Evolutionary conservation across 345 rosid species (phyloP), one percentile per base, ranked within the genome.

Genomic region (Brassica incana): DNA sequence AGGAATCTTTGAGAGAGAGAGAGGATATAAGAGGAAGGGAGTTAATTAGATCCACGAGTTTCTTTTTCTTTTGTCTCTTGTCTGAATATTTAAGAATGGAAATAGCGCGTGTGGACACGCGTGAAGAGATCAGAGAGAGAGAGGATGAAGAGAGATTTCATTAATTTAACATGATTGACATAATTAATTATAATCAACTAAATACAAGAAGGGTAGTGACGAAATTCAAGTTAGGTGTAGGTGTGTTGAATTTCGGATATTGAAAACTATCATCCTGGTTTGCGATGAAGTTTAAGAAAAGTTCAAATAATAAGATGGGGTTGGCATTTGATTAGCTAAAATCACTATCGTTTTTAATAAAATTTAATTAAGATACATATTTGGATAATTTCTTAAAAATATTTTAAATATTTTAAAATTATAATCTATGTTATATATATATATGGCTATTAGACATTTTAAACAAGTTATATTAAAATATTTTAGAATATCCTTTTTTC

Each of bases 11-110:
- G 30, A 16, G 56, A 16, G 77, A 64, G 32, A 70, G 32, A 70
- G 64, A 60, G 5, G 15, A 43, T 77, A 69, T 69, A 63, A 77
- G 72, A 70, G 80, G 75, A 11, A 69, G 29, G 65, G 54, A 62
- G 16, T 32, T 61, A 36, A 6, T n/a, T 10, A 15, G 66, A 66
- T 32, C 56, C 66, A 75, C 71, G 52, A 64, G 43, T 29, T 33
- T 50, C 14, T 50, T 18, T 58, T 58, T 58, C 27, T 20, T 59
- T 59, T 59, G 30, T 59, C 30, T 20, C 14, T 60, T 60, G 64
- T 60, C 64, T 60, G 40, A 36, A 35, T 43, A 45, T 43, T 68
- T 61, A 61, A 61, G 0, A 61, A 68, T 1, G 15, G 9, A 25
- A 23, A 8, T 3, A 15, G 66, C 78, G 78, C 72, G 72, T 75